Percentiles rank a stretch among this genome's conserved stretches.
phyloP scores from a whole-genome alignment of 345 rosid genomes.

The Excoecaria agallocha region DNA sequence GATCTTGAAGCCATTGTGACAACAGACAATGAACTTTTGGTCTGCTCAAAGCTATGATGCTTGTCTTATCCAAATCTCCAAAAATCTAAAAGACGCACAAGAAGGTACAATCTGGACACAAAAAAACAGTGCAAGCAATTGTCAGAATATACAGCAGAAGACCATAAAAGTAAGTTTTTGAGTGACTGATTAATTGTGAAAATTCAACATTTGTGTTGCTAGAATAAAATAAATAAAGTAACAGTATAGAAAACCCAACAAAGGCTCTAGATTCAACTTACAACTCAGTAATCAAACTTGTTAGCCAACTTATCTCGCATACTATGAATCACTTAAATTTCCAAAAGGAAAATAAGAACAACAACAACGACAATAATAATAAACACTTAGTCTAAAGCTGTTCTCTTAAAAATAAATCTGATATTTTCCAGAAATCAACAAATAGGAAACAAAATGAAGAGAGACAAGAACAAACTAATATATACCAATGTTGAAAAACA shows the following conservation, averaged over 20 bases:
- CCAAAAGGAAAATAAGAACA: neutral
- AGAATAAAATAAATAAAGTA: neutral
- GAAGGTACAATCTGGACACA: neutral
- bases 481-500: neutral
- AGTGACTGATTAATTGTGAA: neutral
- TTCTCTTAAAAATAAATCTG: slow-evolving; percentile 5
- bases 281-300: neutral
- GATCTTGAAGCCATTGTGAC: slow-evolving; percentile 78
- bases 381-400: neutral
- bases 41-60: slow-evolving; percentile 13
- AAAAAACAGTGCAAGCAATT: neutral
- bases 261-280: neutral
- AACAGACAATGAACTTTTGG: slow-evolving; percentile 5
- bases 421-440: neutral
- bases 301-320: neutral
- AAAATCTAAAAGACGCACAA: neutral
- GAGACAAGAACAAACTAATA: neutral
- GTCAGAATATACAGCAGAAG: neutral
- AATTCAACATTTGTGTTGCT: neutral
- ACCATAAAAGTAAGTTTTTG: neutral
- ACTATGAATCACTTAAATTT: neutral
- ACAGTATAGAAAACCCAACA: neutral
- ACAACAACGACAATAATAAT: neutral
- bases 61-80: slow-evolving; percentile 9
- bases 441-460: neutral